Conservation (phyloP, 441 rosid genomes). For the Erodium texanum region DNA sequence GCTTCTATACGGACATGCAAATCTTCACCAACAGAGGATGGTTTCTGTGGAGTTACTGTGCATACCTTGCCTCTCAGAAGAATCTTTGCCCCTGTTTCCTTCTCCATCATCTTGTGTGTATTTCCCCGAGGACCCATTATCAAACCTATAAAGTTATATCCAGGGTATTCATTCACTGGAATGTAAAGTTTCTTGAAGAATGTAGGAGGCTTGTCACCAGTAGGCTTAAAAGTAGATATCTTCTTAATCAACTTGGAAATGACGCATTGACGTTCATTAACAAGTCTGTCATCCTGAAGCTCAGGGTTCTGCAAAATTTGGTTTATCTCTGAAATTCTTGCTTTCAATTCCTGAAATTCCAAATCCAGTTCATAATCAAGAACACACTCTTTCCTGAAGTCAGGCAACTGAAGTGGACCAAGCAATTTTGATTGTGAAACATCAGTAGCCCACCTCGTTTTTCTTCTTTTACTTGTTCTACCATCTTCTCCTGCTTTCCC, state of each 20-base stretch:
- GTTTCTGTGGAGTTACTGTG: constrained; percentile 6
- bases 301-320: constrained; percentile 17
- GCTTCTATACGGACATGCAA: constrained; percentile 24
- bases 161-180: constrained; percentile 26
- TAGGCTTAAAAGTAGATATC: constrained; percentile 16
- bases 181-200: constrained; percentile 22
- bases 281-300: constrained; percentile 16
- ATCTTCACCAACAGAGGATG: constrained; percentile 19
- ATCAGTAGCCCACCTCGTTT: constrained; percentile 23
- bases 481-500: constrained; percentile 13
- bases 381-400: constrained; percentile 14
- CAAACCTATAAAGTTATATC: constrained; percentile 22
- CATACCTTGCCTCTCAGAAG: constrained; percentile 21
- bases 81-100: constrained; percentile 27
- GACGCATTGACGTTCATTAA: constrained; percentile 17
- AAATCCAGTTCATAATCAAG: constrained; percentile 14
- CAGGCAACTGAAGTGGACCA: constrained; percentile 24
- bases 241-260: constrained; percentile 19
- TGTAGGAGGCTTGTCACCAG: constrained; percentile 11
- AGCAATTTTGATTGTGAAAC: constrained; percentile 19
- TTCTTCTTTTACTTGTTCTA: constrained; percentile 21
- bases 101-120: constrained; percentile 26
- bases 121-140: constrained; percentile 26
- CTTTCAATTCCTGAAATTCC: constrained; percentile 20
- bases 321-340: constrained; percentile 20